Evolutionary conservation across 805 yeast species (phyloP).

Genomic region (Ogataea siamensis): DNA sequence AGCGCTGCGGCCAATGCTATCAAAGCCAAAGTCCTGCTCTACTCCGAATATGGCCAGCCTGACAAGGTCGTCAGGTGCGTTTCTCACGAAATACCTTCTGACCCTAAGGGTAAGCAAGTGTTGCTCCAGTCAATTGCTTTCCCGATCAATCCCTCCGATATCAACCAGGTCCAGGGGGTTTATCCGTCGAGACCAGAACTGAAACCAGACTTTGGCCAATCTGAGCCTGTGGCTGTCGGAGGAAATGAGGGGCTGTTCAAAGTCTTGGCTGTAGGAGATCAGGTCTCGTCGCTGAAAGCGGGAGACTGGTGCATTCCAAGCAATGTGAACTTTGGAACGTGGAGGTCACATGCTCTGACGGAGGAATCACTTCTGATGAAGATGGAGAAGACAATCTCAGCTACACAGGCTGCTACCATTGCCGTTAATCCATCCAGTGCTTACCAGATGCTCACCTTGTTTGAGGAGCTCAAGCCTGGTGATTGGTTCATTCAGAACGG

Average conservation of each 20-base stretch:
- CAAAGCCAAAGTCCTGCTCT: constrained; percentile 61
- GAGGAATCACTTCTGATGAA: constrained; percentile 51
- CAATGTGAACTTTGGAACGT: constrained; percentile 81
- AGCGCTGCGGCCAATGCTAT: constrained; percentile 15
- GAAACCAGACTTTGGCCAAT: constrained; percentile 50
- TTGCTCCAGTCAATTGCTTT: constrained; percentile 71
- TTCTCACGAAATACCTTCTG: constrained; percentile 47
- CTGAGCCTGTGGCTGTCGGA: constrained; percentile 71
- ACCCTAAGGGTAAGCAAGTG: constrained; percentile 44
- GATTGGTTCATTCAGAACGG: constrained; percentile 97
- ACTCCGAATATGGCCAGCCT: constrained; percentile 68
- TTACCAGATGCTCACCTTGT: constrained; percentile 77
- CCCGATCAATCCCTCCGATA: constrained; percentile 89
- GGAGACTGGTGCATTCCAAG: constrained; percentile 92
- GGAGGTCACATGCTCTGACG: constrained; percentile 79
- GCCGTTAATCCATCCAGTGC: constrained; percentile 94
- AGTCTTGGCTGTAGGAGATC: constrained; percentile 67
- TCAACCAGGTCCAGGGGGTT: constrained; percentile 81
- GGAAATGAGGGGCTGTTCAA: constrained; percentile 95
- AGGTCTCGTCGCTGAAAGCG: constrained; percentile 43
- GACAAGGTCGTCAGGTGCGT: constrained; percentile 52
- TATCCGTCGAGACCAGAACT: constrained; percentile 77
- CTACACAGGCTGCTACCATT: constrained; percentile 79
- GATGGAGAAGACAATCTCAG: constrained; percentile 53
- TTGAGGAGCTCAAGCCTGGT: constrained; percentile 56